Base-by-base conservation (phyloP, 2,329 filamentous ascomycete species). In the Ploettnerulaceae sp. region DNA sequence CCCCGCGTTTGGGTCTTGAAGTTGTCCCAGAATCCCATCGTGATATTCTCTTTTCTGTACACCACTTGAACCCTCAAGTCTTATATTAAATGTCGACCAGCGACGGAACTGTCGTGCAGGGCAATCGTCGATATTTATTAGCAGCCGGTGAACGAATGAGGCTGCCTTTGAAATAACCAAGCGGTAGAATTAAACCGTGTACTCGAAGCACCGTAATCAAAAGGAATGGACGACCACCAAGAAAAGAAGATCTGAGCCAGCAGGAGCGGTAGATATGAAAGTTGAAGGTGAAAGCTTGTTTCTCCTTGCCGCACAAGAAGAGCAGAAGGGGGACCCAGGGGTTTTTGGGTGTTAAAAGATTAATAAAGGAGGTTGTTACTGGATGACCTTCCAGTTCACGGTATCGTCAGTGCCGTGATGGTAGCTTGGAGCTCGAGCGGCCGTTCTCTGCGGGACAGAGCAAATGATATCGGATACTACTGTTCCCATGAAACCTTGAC, bases 1-100 rank as follows among this genome's bases (percentile, higher is more conserved):
- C 76, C 67, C 44, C 79, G 81, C 51, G 90, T 76, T 68, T 89
- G 81, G 67, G 81, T 80, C 66, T 71, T 75, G 54, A 81, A 25
- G 8, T 50, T 34, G 6, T 51, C 25, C n/a, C 35, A 26, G 40
- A 59, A 41, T 1, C 53, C 55, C 62, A 63, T 64, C 32, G 43
- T 61, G 52, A 39, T 51, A 43, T 43, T 41, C 21, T 49, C 20
- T 33, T 35, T 28, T 43, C 42, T 45, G n/a, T 44, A 33, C 36
- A 45, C 39, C 28, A 14, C 34, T 22, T 24, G 44, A 41, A 18
- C 28, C 52, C 50, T 53, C 53, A 57, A 51, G 50, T 51, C 40
- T 54, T 57, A 56, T 57, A 59, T 67, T 67, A 66, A 64, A 61
- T 70, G 75, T 79, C 75, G 75, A 73, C 75, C 75, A 68, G 76